These are phyloP conservation scores for Jaenimonas drosophilae DNA, from an alignment of 208 protist species.

Conservation along the genomic window DNA sequence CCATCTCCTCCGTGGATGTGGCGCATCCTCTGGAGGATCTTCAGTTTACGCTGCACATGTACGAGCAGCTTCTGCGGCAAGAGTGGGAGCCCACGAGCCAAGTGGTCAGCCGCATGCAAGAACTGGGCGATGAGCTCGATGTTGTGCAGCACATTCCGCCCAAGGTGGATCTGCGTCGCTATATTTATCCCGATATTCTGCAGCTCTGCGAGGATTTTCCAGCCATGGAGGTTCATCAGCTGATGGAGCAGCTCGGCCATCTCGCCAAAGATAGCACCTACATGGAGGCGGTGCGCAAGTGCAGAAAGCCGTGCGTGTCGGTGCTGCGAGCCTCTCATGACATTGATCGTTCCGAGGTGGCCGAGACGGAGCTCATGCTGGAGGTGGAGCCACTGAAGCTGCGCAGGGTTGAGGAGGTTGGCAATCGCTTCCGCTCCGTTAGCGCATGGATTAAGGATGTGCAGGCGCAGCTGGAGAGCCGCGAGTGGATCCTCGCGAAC, in stretches of 20 bases:
- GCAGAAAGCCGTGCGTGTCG: conserved; percentile 45
- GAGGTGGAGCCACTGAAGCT: not conserved
- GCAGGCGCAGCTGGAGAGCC: conserved; percentile 49
- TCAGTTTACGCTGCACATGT: conserved; percentile 48
- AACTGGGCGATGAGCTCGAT: conserved; percentile 62
- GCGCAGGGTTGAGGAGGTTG: conserved; percentile 34
- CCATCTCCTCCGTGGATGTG: conserved; percentile 56
- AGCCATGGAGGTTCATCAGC: conserved; percentile 40
- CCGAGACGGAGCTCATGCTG: conserved; percentile 4
- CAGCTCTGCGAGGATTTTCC: conserved; percentile 62
- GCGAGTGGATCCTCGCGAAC: conserved; percentile 78
- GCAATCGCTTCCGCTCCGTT: conserved; percentile 65
- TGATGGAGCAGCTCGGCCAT: conserved; percentile 59
- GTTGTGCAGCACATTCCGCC: conserved; percentile 36
- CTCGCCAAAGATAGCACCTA: conserved; percentile 43
- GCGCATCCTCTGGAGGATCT: conserved; percentile 45
- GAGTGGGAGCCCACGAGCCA: conserved; percentile 21
- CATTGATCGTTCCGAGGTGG: conserved; percentile 23
- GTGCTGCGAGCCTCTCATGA: too few species aligned
- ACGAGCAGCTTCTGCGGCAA: conserved; percentile 51
- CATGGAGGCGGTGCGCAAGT: conserved; percentile 43
- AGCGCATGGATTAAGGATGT: conserved; percentile 65
- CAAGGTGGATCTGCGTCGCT: conserved; percentile 55
- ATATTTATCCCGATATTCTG: conserved; percentile 58
- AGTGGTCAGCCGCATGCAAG: conserved; percentile 56